phyloP scores from a whole-genome alignment of 2,329 filamentous ascomycete species.

The Rhytidhysteron rufulum region DNA sequence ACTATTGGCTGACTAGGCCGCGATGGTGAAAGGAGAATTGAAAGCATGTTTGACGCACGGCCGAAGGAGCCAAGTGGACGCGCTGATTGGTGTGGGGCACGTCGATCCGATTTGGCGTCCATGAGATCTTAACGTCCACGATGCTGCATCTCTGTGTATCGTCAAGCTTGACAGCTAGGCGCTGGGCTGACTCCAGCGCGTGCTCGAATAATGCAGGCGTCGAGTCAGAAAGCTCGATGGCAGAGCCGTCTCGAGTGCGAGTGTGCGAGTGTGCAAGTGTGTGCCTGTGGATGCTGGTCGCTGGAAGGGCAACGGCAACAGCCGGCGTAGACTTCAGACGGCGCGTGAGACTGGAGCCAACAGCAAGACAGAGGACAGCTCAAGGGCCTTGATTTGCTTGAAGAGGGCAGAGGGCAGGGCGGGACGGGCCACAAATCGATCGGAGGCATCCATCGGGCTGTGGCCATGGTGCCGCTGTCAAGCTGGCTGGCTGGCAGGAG shows the following conservation, averaged over 20 bases:
- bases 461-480: slow-evolving; percentile 25
- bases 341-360: too few species aligned
- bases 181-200: slow-evolving; percentile 5
- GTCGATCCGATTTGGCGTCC: slow-evolving; percentile 29
- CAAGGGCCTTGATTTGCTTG: background rate
- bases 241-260: too few species aligned
- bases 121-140: slow-evolving; percentile 33
- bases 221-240: slow-evolving; percentile 10
- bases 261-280: too few species aligned
- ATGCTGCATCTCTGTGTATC: slow-evolving; percentile 27
- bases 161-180: background rate
- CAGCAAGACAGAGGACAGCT: too few species aligned
- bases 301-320: background rate
- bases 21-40: background rate
- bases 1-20: background rate
- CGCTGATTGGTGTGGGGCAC: slow-evolving; percentile 21
- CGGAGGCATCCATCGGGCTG: slow-evolving; percentile 10
- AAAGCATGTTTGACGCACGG: background rate
- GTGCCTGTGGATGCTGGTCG: too few species aligned
- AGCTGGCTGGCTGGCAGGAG: too few species aligned
- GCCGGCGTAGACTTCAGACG: background rate
- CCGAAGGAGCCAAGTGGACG: background rate
- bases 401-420: slow-evolving; percentile 6
- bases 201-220: slow-evolving; percentile 9
- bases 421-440: slow-evolving; percentile 16